Base-by-base conservation (phyloP, 2,329 filamentous ascomycete species). In the Sarocladium brachiariae region DNA sequence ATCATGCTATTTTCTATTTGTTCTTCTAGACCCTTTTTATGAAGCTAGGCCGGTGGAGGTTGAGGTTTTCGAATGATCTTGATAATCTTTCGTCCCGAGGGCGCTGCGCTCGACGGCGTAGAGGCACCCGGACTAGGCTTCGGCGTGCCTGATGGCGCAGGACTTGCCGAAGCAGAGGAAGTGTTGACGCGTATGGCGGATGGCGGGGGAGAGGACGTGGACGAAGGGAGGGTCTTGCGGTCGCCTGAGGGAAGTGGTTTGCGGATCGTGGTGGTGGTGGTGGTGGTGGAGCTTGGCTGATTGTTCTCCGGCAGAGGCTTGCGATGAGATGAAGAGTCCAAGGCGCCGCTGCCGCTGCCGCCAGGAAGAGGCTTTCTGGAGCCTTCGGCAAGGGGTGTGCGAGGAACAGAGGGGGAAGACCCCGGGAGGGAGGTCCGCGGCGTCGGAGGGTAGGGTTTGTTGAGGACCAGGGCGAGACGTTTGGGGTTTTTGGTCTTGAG, bases 381-480 rank as follows among this genome's bases (percentile, higher is more conserved):
- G 24, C 21, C 10, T n/a, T 43, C 21, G 19, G 23, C 19, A 13
- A 21, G n/a, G 18, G 25, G 21, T 5, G n/a, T 18, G 3, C 14
- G 27, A 6, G 43, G 43, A 13, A 23, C 25, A 16, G 21, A 14
- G 43, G 43, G 25, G 10, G 55, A 11, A 24, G 23, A 59, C 2
- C 62, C 63, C 2, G 69, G 68, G 4, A 70, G 54, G 6, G 66
- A 65, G 4, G 62, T 68, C 37, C 68, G 56, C 3, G 52, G 57
- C 25, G 56, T 55, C 2, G 55, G 37, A 10, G 51, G 37, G 6
- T 59, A 57, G n/a, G 51, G 51, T n/a, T 61, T 53, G 2, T 61
- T 62, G n/a, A 72, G 54, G 25, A 68, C 61, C 4, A 65, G 51
- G 8, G 65, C 65, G 10, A 70, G 61, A 11, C 65, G 62, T 45